Base-by-base conservation (phyloP, 1,284 basidiomycete species). In the Microbotryomycetes sp. region DNA sequence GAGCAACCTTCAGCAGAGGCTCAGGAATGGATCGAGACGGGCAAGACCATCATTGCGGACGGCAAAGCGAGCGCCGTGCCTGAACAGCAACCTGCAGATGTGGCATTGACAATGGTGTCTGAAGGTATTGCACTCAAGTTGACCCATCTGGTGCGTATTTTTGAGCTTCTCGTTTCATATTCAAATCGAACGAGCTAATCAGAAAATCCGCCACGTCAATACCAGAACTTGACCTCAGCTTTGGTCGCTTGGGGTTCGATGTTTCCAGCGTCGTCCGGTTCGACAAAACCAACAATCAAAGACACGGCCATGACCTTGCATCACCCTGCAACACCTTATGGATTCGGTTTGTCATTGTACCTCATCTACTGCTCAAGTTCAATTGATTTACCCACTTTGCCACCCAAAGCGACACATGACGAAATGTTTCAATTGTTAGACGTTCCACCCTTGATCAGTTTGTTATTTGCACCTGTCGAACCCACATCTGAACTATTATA, bases 291-390 rank as follows among this genome's bases (percentile, higher is more conserved):
- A 16, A 63, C 67, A 1, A 25, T 61, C 31, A 51, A 52, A 15
- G 67, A 69, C 56, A 42, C 31, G 6, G 42, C 64, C 47, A 26
- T 64, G 50, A 49, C 53, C 1, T 58, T 69, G 47, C 67, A 69
- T 58, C 64, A 69, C 60, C 65, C 67, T 4, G 54, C 62, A 2
- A 64, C 64, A 0, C 60, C 65, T 23, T 58, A 60, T 56, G 67
- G 67, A 2, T 26, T 69, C 56, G 67, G 64, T 6, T 65, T 69
- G 48, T 64, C 60, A 7, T 62, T 69, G 50, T 36, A 55, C 48
- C 26, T 58, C 25, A 42, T 66, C 56, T 64, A 60, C 48, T 59
- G 59, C 25, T 58, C 55, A 6, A 49, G 62, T 22, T 58, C 65
- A 1, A 46, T 69, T 50, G 56, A 36, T 0, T 52, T 66, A 51